phyloP scores from a whole-genome alignment of 2,329 filamentous ascomycete species.

The Diaporthe longicolla region DNA sequence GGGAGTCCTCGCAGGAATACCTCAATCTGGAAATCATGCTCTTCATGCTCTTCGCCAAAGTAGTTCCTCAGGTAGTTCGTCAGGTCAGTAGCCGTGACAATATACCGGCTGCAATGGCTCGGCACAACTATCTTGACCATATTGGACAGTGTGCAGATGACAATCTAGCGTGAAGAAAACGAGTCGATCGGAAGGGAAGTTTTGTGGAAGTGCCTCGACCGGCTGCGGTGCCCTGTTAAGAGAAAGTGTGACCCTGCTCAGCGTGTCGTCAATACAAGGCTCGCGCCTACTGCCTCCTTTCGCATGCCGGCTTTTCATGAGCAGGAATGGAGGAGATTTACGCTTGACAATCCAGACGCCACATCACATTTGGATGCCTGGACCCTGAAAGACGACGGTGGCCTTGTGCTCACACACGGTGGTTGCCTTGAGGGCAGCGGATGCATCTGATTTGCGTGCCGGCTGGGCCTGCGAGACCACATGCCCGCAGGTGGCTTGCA shows the following conservation, averaged over 20 bases:
- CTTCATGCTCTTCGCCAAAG: conserved; percentile 35
- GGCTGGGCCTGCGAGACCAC: background rate
- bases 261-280: background rate
- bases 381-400: background rate
- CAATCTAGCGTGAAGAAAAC: background rate
- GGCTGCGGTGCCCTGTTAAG: background rate
- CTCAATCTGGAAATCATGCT: conserved; percentile 39
- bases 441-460: background rate
- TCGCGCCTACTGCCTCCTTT: background rate
- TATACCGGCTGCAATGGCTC: conserved; percentile 35
- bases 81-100: conserved; percentile 32
- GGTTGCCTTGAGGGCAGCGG: background rate
- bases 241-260: background rate
- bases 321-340: background rate
- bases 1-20: background rate
- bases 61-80: conserved; percentile 25
- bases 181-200: background rate
- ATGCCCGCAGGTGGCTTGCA: conserved; percentile 17
- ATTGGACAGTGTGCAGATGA: background rate
- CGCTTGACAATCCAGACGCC: background rate
- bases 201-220: background rate
- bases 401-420: background rate
- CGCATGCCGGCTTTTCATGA: background rate
- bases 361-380: conserved; percentile 2
- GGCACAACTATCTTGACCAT: conserved; percentile 40